Conservation (phyloP, 257 asterid species). For the Rauvolfia tetraphylla region DNA sequence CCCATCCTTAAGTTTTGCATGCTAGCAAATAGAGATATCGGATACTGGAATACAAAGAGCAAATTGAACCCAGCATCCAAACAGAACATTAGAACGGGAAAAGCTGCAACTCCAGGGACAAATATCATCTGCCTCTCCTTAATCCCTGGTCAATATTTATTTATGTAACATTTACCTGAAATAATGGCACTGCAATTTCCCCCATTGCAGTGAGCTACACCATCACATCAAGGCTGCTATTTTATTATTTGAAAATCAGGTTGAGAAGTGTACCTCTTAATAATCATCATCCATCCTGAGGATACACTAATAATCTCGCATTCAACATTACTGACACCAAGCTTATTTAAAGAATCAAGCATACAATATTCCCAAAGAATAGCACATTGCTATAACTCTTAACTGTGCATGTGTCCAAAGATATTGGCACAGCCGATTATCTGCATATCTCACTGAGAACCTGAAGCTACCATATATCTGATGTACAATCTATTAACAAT, state of each 20-base stretch:
- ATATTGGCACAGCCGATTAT: background rate
- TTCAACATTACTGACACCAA: background rate
- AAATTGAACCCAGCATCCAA: background rate
- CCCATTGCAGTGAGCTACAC: background rate
- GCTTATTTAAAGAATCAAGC: background rate
- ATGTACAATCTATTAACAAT: constrained; percentile 5
- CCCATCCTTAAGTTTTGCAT: background rate
- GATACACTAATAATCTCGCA: background rate
- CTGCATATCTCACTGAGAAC: background rate
- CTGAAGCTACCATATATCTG: background rate
- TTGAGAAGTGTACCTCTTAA: background rate
- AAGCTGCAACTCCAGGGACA: constrained; percentile 3
- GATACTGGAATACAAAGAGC: background rate
- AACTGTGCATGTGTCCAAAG: background rate
- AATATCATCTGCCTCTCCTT: background rate
- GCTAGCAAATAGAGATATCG: background rate
- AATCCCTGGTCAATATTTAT: background rate
- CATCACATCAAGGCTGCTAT: background rate
- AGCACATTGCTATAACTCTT: background rate
- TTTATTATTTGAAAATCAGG: background rate
- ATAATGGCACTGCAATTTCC: background rate
- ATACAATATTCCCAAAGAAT: background rate
- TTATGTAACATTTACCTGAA: background rate
- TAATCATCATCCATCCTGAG: too few relatives aligned
- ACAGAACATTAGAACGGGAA: background rate